A percentile compares a stretch with the other conserved stretches of the same genome.
phyloP scores from a whole-genome alignment of 208 protist genomes.

The Trypanosoma melophagium region DNA sequence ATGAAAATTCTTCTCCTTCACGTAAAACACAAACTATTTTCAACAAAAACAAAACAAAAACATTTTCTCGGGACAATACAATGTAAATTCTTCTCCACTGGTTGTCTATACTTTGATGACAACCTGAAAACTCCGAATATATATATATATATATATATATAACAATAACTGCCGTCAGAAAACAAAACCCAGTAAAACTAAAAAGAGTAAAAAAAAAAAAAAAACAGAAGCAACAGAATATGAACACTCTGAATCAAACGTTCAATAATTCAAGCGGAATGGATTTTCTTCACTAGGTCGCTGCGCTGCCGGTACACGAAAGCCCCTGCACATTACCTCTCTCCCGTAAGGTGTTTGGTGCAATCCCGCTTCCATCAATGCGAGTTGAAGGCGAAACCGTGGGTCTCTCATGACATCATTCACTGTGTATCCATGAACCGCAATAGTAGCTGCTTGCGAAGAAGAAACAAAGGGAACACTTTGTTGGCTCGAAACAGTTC shows the following conservation, averaged over 20 bases:
- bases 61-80: no score
- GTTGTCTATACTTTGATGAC: no score
- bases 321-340: conserved; percentile 62
- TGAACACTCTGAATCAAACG: background rate
- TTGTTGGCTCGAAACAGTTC: conserved; percentile 63
- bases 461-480: conserved; percentile 41
- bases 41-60: background rate
- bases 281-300: conserved; percentile 77
- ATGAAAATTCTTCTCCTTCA: conserved; percentile 2
- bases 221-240: background rate
- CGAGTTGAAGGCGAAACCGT: conserved; percentile 76
- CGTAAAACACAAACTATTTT: conserved; percentile 12
- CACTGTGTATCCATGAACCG: conserved; percentile 63
- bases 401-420: conserved; percentile 82
- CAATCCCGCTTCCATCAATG: conserved; percentile 70
- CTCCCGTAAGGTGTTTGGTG: conserved; percentile 78
- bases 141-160: background rate
- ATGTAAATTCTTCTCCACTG: no score
- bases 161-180: no score
- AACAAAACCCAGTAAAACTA: conserved; percentile 7
- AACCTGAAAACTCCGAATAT: no score
- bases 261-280: conserved; percentile 31
- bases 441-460: conserved; percentile 32
- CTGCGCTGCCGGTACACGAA: conserved; percentile 62
- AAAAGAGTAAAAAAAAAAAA: conserved; percentile 24